phyloP scores from a whole-genome alignment of 371 early-diverging fungal genomes.

The Syncephalastrum monosporum region DNA sequence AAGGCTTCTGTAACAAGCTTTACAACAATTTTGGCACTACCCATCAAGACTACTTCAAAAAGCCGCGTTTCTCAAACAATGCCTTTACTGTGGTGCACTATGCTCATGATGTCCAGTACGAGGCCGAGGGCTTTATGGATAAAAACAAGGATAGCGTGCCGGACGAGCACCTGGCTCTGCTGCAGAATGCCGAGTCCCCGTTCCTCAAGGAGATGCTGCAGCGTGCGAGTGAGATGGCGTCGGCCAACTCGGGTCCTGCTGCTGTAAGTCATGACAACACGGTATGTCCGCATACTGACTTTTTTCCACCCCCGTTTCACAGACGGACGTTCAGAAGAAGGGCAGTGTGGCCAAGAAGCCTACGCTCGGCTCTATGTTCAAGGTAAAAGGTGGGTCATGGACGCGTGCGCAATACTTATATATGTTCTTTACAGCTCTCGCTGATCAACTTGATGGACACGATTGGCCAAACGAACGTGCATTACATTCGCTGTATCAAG shows the following conservation, averaged over 20 bases:
- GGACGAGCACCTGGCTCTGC: slow-evolving; percentile 81
- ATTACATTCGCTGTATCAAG: slow-evolving; percentile 98
- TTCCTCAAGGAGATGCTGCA: slow-evolving; percentile 77
- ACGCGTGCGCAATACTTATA: background rate
- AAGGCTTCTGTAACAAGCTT: slow-evolving; percentile 81
- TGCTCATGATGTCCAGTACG: slow-evolving; percentile 90
- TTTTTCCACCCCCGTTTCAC: too few relatives aligned
- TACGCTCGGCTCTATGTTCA: slow-evolving; percentile 89
- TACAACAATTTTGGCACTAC: slow-evolving; percentile 73
- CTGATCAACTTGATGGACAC: slow-evolving; percentile 93
- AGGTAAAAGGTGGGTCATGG: slow-evolving; percentile 21
- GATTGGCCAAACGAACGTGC: slow-evolving; percentile 87
- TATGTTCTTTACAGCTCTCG: slow-evolving; percentile 46
- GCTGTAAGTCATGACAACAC: slow-evolving; percentile 20
- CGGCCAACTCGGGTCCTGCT: slow-evolving; percentile 20
- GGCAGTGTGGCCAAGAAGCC: slow-evolving; percentile 67
- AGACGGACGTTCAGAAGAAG: slow-evolving; percentile 3
- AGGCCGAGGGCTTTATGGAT: slow-evolving; percentile 93
- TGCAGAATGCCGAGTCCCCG: slow-evolving; percentile 67
- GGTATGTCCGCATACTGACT: background rate
- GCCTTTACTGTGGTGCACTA: slow-evolving; percentile 91
- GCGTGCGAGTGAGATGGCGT: slow-evolving; percentile 25
- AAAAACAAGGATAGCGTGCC: slow-evolving; percentile 99
- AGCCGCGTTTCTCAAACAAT: slow-evolving; percentile 85
- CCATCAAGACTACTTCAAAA: slow-evolving; percentile 80